These are phyloP conservation scores for Panellus pusillus DNA, from an alignment of 768 basidiomycete species.

Conservation along the genomic window DNA sequence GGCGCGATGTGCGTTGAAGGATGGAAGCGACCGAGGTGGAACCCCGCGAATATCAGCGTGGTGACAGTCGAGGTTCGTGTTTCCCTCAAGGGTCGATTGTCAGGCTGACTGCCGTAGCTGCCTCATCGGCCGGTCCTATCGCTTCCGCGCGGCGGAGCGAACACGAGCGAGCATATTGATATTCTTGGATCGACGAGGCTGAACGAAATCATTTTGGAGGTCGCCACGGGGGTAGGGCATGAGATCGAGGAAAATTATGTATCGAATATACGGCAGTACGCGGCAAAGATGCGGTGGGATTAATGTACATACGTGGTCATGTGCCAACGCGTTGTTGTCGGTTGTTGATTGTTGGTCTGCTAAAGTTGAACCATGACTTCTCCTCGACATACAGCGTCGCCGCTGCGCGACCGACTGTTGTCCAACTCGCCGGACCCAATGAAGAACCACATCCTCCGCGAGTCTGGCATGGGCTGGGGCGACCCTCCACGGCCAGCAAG, in stretches of 20 bases:
- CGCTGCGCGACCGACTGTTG: slow-evolving; percentile 58
- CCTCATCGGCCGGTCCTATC: slow-evolving; percentile 73
- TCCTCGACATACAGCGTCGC: slow-evolving; percentile 28
- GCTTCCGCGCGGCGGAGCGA: slow-evolving; percentile 87
- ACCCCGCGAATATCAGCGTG: slow-evolving; percentile 85
- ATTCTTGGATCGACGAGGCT: slow-evolving; percentile 75
- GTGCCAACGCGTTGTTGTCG: neutral
- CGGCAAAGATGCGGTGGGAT: slow-evolving; percentile 78
- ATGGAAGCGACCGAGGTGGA: slow-evolving; percentile 88
- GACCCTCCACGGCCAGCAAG: slow-evolving; percentile 32
- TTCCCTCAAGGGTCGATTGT: neutral
- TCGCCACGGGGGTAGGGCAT: slow-evolving; percentile 80
- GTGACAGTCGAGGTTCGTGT: slow-evolving; percentile 78
- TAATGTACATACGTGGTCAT: slow-evolving; percentile 23
- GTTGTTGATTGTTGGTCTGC: neutral
- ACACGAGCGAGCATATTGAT: slow-evolving; percentile 90
- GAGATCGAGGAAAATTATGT: slow-evolving; percentile 71
- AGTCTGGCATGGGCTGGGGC: slow-evolving; percentile 66
- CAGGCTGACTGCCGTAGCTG: slow-evolving; percentile 43
- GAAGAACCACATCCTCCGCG: slow-evolving; percentile 61
- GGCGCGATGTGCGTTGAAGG: slow-evolving; percentile 98
- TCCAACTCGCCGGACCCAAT: slow-evolving; percentile 65
- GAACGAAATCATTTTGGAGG: slow-evolving; percentile 89
- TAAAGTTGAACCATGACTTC: slow-evolving; percentile 4
- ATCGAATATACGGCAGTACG: slow-evolving; percentile 78